Percentiles rank a stretch among this genome's conserved stretches.
Conservation (phyloP, 148 eudicot species). For the Fagopyrum tataricum region DNA sequence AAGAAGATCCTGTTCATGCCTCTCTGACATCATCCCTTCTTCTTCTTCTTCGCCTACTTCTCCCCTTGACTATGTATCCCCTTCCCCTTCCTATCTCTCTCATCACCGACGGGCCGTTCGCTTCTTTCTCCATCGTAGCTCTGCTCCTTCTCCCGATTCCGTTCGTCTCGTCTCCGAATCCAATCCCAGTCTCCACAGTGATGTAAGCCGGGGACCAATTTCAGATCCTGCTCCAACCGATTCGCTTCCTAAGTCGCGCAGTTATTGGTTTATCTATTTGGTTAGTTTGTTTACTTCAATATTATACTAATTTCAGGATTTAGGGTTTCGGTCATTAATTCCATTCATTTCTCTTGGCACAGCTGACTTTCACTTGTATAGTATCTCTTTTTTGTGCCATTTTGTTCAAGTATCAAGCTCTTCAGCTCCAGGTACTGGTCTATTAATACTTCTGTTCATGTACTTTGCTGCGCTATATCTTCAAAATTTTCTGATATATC, state of each 20-base stretch:
- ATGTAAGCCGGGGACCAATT: background rate
- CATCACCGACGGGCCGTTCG: background rate
- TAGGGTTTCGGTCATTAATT: background rate
- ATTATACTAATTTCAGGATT: background rate
- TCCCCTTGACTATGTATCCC: background rate
- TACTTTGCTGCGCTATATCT: background rate
- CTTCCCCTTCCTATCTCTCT: background rate
- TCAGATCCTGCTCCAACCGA: background rate
- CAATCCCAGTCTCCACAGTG: background rate
- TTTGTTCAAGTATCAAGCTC: constrained; percentile 37
- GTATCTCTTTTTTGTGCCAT: constrained; percentile 31
- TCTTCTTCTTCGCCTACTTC: background rate
- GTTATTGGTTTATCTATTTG: constrained; percentile 28
- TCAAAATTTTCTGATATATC: background rate
- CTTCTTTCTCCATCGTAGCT: background rate
- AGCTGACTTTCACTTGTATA: constrained; percentile 43
- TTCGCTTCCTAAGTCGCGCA: background rate
- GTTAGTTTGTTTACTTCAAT: constrained; percentile 20
- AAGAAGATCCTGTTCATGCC: constrained; percentile 12
- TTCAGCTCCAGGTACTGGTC: constrained; percentile 56
- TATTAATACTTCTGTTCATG: background rate
- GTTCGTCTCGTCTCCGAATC: constrained; percentile 2
- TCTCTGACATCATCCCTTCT: constrained; percentile 8
- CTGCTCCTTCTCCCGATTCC: background rate
- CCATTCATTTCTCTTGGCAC: constrained; percentile 19